Evolutionary conservation across 2,329 filamentous ascomycete species (phyloP).

Genomic region (Zasmidium citrigriseum): DNA sequence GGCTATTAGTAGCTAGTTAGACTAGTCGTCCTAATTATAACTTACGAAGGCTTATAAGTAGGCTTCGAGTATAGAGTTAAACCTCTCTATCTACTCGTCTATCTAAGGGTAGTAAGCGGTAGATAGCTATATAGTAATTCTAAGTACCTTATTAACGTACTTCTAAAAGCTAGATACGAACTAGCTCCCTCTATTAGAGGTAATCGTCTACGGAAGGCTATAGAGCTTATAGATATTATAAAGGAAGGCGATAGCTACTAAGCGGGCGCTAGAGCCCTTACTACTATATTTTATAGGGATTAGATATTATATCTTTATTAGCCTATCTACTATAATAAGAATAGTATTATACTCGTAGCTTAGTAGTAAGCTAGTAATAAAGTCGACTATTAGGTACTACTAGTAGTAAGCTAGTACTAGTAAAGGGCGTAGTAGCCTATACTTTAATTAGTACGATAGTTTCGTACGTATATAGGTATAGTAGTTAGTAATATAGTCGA

Average conservation of each 20-base stretch:
- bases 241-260: not conserved
- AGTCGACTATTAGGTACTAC: not conserved
- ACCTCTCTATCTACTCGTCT: not conserved
- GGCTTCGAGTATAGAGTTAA: not conserved
- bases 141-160: not conserved
- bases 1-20: not conserved
- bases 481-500: not conserved
- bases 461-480: not conserved
- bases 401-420: not conserved
- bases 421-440: not conserved
- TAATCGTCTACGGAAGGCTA: not conserved
- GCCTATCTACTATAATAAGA: not conserved
- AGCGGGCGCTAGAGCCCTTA: not conserved
- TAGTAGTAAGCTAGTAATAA: not conserved
- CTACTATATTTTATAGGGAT: not conserved
- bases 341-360: not conserved
- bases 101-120: not conserved
- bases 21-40: not conserved
- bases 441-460: not conserved
- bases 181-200: not conserved
- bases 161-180: not conserved
- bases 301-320: not conserved
- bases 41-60: not conserved
- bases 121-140: not conserved
- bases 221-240: not conserved